Conservation (phyloP, 139 green algal genomes). For the Pseudopediastrum boryanum region DNA sequence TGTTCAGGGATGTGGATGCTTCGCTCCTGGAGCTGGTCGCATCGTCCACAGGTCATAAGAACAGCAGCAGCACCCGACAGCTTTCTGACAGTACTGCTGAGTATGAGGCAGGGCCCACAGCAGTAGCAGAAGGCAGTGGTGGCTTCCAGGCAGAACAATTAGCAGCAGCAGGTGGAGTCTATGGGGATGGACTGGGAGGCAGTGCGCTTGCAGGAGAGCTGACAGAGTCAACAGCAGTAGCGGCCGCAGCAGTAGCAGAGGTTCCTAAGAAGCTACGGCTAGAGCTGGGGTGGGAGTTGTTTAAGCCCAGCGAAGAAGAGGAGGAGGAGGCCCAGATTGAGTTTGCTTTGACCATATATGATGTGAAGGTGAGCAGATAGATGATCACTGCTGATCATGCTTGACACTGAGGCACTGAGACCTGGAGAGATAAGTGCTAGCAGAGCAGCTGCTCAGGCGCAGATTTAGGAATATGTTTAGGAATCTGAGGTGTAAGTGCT, state of each 20-base stretch:
- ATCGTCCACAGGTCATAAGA: too few relatives aligned
- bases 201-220: background rate
- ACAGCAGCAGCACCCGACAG: too few relatives aligned
- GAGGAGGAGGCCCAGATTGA: constrained; percentile 20
- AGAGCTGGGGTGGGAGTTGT: constrained; percentile 32
- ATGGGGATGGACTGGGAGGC: background rate
- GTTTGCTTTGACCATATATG: constrained; percentile 10
- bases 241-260: background rate
- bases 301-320: constrained; percentile 24
- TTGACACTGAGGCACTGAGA: background rate
- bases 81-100: too few relatives aligned
- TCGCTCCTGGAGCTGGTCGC: too few relatives aligned
- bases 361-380: constrained; percentile 24
- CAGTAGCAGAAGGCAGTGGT: background rate
- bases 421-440: background rate
- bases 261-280: background rate
- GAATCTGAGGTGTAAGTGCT: too few relatives aligned
- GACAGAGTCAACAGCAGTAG: background rate
- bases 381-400: background rate
- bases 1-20: too few relatives aligned
- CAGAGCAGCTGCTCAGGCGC: background rate
- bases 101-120: background rate
- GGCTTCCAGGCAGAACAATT: background rate
- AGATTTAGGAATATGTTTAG: too few relatives aligned
- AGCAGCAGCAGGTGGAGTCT: background rate